Evolutionary conservation across 2,329 filamentous ascomycete species (phyloP).

Genomic region (Ophiostoma sp.): DNA sequence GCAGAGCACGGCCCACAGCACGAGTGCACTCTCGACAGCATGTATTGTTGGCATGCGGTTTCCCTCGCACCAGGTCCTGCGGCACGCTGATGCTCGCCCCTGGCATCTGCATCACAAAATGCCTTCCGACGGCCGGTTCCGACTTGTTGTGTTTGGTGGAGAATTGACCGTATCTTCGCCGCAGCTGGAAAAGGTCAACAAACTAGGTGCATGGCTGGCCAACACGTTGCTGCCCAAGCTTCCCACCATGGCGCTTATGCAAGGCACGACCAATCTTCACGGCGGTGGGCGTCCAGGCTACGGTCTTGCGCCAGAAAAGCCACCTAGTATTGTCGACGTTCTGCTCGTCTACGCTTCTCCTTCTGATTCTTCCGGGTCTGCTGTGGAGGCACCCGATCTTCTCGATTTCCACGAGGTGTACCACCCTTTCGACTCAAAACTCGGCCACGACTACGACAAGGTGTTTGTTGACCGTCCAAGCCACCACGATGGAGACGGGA

Average conservation of each 20-base stretch:
- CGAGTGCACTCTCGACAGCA: slow-evolving; percentile 46
- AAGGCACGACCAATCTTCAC: slow-evolving; percentile 30
- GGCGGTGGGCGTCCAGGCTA: slow-evolving; percentile 21
- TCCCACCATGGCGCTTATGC: slow-evolving; percentile 38
- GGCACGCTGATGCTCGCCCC: slow-evolving; percentile 56
- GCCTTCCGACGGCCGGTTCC: slow-evolving; percentile 58
- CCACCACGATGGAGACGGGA: slow-evolving; percentile 54
- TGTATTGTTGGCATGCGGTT: slow-evolving; percentile 58
- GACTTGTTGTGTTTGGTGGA: slow-evolving; percentile 63
- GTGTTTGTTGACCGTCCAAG: slow-evolving; percentile 56
- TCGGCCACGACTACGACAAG: slow-evolving; percentile 58
- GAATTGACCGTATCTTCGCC: slow-evolving; percentile 45
- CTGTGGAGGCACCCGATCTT: slow-evolving; percentile 41
- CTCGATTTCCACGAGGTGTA: slow-evolving; percentile 52
- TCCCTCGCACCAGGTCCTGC: slow-evolving; percentile 59
- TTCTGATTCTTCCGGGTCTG: not conserved
- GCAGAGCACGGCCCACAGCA: slow-evolving; percentile 34
- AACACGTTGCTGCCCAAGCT: slow-evolving; percentile 42
- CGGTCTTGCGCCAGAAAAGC: not conserved
- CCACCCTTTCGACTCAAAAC: slow-evolving; percentile 46
- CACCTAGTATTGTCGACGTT: slow-evolving; percentile 50
- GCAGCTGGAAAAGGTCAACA: slow-evolving; percentile 37
- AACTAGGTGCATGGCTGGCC: slow-evolving; percentile 49
- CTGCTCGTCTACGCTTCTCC: slow-evolving; percentile 58
- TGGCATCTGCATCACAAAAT: slow-evolving; percentile 61